These are phyloP conservation scores for Paradendryphiella salina DNA, from an alignment of 2,329 filamentous ascomycete species.

Conservation along the genomic window DNA sequence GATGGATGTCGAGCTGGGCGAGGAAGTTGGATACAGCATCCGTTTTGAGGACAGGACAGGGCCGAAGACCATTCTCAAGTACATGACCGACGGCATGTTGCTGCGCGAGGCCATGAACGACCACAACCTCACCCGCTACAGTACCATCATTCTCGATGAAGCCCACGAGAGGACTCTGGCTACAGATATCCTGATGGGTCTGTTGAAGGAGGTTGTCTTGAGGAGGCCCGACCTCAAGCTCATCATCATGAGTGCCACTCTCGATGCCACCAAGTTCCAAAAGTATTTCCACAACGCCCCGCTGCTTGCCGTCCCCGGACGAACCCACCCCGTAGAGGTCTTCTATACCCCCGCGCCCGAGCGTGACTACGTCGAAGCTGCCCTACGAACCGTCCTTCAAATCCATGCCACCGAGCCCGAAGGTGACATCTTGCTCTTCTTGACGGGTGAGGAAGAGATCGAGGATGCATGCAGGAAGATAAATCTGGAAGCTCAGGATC, in stretches of 20 bases:
- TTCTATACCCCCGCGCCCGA: slow-evolving; percentile 98
- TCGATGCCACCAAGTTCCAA: slow-evolving; percentile 98
- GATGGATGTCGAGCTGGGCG: slow-evolving; percentile 85
- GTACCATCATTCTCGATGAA: slow-evolving; percentile 97
- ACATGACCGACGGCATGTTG: slow-evolving; percentile 99
- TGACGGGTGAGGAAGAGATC: slow-evolving; percentile 98
- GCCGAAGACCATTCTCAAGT: slow-evolving; percentile 90
- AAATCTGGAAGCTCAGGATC: slow-evolving; percentile 83
- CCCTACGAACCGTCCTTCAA: slow-evolving; percentile 90
- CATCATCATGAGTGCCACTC: slow-evolving; percentile 93
- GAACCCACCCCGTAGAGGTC: slow-evolving; percentile 95
- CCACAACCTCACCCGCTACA: slow-evolving; percentile 84
- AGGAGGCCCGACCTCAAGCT: slow-evolving; percentile 85
- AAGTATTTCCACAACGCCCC: slow-evolving; percentile 95
- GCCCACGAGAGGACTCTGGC: slow-evolving; percentile 96
- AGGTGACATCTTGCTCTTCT: slow-evolving; percentile 89
- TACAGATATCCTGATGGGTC: slow-evolving; percentile 90
- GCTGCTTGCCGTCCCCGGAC: slow-evolving; percentile 87
- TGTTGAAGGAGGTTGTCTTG: slow-evolving; percentile 91
- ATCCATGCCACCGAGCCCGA: slow-evolving; percentile 93
- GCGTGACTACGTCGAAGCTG: slow-evolving; percentile 94
- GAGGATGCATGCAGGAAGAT: slow-evolving; percentile 96
- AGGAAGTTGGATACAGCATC: slow-evolving; percentile 95
- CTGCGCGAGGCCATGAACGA: slow-evolving; percentile 93
- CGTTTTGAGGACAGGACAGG: slow-evolving; percentile 95